phyloP scores from a whole-genome alignment of 768 basidiomycete species.

The Phlegmacium glaucopus region DNA sequence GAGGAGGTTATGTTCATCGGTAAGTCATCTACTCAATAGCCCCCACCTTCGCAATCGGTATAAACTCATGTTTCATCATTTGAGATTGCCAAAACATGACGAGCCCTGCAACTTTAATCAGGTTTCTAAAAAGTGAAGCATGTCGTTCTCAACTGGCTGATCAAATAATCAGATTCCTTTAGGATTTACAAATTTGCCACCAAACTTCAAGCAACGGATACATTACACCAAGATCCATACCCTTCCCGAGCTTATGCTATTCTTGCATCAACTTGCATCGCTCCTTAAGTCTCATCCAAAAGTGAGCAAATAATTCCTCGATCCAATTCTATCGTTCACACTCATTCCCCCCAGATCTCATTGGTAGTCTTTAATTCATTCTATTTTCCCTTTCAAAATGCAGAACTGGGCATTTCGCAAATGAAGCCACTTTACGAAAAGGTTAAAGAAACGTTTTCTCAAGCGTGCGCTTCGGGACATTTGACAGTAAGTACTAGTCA shows the following conservation, averaged over 20 bases:
- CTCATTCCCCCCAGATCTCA: constrained; percentile 37
- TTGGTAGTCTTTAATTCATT: constrained; percentile 67
- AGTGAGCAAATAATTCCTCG: constrained; percentile 30
- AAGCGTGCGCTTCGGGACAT: constrained; percentile 41
- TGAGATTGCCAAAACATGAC: constrained; percentile 49
- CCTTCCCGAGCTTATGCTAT: constrained; percentile 53
- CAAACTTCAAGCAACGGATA: constrained; percentile 19
- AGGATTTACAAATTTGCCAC: constrained; percentile 7
- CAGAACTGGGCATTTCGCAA: constrained; percentile 33
- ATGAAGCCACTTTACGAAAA: constrained; percentile 44
- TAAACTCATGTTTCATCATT: background rate
- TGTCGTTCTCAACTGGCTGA: constrained; percentile 3
- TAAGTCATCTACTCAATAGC: constrained; percentile 26
- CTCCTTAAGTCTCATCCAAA: constrained; percentile 43
- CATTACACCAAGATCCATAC: constrained; percentile 42
- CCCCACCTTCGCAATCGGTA: constrained; percentile 1
- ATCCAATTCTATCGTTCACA: background rate
- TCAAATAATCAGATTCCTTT: constrained; percentile 1
- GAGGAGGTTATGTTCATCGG: constrained; percentile 66
- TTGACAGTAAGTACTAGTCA: constrained; percentile 40
- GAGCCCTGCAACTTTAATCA: constrained; percentile 26
- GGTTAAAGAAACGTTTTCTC: constrained; percentile 51
- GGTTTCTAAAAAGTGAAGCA: constrained; percentile 22
- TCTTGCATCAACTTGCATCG: constrained; percentile 50
- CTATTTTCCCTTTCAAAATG: constrained; percentile 61